Base-by-base conservation (phyloP, 352 stramenopile genomes). In the Pythium guiyangense region DNA sequence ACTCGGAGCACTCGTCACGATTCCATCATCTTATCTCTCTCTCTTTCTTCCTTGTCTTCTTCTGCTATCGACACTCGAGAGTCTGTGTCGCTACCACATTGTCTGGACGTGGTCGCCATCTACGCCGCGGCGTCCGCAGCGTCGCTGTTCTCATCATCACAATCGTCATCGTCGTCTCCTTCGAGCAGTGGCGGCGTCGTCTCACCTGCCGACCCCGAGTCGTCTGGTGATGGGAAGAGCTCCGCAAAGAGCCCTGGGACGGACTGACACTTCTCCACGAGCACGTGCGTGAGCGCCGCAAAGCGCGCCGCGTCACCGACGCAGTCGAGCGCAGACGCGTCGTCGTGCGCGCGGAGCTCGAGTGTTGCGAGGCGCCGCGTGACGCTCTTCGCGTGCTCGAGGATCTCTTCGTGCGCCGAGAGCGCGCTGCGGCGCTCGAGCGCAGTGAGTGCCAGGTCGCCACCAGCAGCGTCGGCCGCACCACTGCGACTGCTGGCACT, bases 371-470 rank as follows among this genome's bases (percentile, higher is more conserved):
- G 67, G 6, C 78, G 80, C 22, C 78, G 69, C 10, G 84, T 65
- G 47, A 91, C 75, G 9, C 74, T 77, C 52, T 79, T 79, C 27
- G 74, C 72, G 43, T 91, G 78, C 54, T 88, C 78, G 2, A 89
- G 62, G 52, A 91, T 89, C 53, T 91, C 81, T 45, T 91, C 81
- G 39, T 91, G 81, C 0, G 73, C 72, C 17, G 73, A 83, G 34
- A 86, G 56, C 12, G 86, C 72, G 29, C 72, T 84, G 52, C 80
- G 74, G 15, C 80, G 74, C 31, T 91, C 80, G 14, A 91, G 52
- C n/a, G 78, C 77, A 4, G 70, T 73, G 31, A 86, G 68, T 37
- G 66, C 71, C 12, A 60, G 44, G 39, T 72, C 59, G 52, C 67
- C 48, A 14, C 46, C 43, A 12, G 22, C 15, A 14, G 46, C 46